Evolutionary conservation across 2,329 filamentous ascomycete genomes (phyloP).

Genomic region (Cladosporium austrohemisphaericum): DNA sequence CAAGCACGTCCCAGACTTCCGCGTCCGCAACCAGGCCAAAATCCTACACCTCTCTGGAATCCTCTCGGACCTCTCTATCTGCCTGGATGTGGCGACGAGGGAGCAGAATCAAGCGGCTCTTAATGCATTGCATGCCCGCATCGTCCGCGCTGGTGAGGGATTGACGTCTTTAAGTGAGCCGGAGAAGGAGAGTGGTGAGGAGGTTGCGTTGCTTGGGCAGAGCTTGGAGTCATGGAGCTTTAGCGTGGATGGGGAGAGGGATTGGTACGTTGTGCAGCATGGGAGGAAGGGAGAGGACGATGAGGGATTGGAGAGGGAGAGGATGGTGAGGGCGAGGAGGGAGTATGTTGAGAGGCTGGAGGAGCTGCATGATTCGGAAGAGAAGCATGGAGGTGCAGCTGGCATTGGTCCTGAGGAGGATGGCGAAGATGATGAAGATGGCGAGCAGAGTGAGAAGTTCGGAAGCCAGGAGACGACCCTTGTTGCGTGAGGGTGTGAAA

Average conservation of each 20-base stretch:
- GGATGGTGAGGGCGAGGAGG: background rate
- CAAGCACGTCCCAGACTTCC: slow-evolving; percentile 2
- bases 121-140: background rate
- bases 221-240: background rate
- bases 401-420: slow-evolving; percentile 20
- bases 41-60: background rate
- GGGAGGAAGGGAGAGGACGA: background rate
- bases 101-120: background rate
- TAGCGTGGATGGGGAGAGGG: background rate
- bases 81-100: background rate
- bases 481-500: too few species aligned
- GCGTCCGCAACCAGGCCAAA: slow-evolving; percentile 3
- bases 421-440: background rate
- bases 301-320: background rate
- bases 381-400: background rate
- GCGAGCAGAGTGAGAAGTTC: background rate
- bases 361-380: background rate
- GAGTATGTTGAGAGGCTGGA: background rate
- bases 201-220: too few species aligned
- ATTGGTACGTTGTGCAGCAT: slow-evolving; percentile 1
- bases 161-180: background rate
- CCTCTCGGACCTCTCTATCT: background rate
- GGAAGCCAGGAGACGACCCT: too few species aligned
- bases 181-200: background rate
- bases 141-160: background rate